These are phyloP conservation scores for Hymenoscyphus fraxineus DNA, from an alignment of 2,329 filamentous ascomycete species.

Conservation along the genomic window DNA sequence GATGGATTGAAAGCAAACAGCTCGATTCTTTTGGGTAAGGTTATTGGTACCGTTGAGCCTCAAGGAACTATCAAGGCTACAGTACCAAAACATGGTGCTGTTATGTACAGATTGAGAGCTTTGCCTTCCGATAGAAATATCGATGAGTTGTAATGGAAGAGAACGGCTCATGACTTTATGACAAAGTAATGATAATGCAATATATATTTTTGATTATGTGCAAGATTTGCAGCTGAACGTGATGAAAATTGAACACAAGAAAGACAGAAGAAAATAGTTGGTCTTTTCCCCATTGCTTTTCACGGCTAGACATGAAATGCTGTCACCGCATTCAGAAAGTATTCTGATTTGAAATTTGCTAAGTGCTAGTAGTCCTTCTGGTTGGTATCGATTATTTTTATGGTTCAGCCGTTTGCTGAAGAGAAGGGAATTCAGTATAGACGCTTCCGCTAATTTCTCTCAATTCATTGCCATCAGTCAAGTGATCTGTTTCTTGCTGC, in stretches of 20 bases:
- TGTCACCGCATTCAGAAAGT: not conserved
- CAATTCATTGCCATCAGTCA: not conserved
- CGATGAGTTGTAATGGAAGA: conserved; percentile 39
- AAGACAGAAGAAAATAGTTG: not conserved
- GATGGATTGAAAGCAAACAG: conserved; percentile 42
- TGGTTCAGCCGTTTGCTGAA: not conserved
- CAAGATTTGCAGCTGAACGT: not conserved
- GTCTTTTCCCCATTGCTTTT: not conserved
- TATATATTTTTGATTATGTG: not conserved
- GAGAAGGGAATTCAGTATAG: not conserved
- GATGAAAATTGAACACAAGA: not conserved
- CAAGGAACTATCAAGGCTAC: conserved; percentile 41
- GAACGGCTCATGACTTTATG: not conserved
- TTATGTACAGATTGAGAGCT: conserved; percentile 45
- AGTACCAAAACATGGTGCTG: conserved; percentile 47
- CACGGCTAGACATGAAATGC: not conserved
- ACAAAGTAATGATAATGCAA: not conserved
- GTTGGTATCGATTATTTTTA: too few species aligned
- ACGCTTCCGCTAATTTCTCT: not conserved
- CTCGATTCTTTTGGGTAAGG: conserved; percentile 45
- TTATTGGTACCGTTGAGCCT: conserved; percentile 41
- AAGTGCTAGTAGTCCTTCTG: not conserved
- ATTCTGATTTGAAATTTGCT: not conserved
- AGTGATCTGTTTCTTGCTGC: not conserved
- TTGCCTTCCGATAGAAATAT: conserved; percentile 36